phyloP scores from a whole-genome alignment of 2,329 filamentous ascomycete genomes.

The Dactylellina leptospora region DNA sequence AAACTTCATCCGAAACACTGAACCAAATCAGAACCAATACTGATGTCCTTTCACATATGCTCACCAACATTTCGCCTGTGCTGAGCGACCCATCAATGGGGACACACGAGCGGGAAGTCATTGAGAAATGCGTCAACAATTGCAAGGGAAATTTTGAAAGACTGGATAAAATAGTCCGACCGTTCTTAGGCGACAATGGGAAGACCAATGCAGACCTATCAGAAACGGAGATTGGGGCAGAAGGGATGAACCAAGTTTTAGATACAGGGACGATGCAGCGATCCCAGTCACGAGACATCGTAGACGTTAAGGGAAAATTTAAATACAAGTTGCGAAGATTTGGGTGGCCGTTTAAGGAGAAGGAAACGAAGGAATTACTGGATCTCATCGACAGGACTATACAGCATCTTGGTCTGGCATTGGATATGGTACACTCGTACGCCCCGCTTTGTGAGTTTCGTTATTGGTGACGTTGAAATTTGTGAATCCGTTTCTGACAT shows the following conservation, averaged over 20 bases:
- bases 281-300: neutral
- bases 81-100: slow-evolving; percentile 34
- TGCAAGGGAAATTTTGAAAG: slow-evolving; percentile 42
- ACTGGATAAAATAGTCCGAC: slow-evolving; percentile 36
- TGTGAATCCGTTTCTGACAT: slow-evolving; percentile 1
- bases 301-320: slow-evolving; percentile 25
- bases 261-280: neutral
- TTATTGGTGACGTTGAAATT: slow-evolving; percentile 5
- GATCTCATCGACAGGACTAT: slow-evolving; percentile 43
- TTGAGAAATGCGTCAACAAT: slow-evolving; percentile 36
- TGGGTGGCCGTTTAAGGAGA: slow-evolving; percentile 44
- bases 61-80: slow-evolving; percentile 33
- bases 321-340: slow-evolving; percentile 22
- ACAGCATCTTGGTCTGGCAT: slow-evolving; percentile 43
- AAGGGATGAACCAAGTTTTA: neutral
- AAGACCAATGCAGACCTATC: neutral
- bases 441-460: slow-evolving; percentile 50
- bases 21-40: slow-evolving; percentile 36
- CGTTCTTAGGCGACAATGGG: slow-evolving; percentile 7
- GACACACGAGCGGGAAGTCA: slow-evolving; percentile 37
- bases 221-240: neutral
- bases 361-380: slow-evolving; percentile 41
- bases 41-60: slow-evolving; percentile 46
- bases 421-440: slow-evolving; percentile 53
- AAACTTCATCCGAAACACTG: slow-evolving; percentile 38